These are phyloP conservation scores for Penicillium cataractarum DNA, from an alignment of 495 filamentous ascomycete species.

Conservation along the genomic window DNA sequence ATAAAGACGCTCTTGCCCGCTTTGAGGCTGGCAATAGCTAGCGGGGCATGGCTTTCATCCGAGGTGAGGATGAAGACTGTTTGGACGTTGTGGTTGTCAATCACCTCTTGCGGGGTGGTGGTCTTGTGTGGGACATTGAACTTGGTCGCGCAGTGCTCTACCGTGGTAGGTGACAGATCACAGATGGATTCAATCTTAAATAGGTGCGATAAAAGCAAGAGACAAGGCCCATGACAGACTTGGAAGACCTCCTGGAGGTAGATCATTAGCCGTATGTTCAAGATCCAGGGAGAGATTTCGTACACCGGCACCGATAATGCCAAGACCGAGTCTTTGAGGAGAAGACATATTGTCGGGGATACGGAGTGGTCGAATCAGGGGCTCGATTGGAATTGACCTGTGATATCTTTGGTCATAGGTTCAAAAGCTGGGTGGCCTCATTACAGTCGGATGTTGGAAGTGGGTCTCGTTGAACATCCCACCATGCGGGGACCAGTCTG, in stretches of 20 bases:
- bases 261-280: conserved; percentile 3
- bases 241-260: conserved; percentile 44
- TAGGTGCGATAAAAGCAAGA: conserved; percentile 40
- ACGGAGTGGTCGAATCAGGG: not conserved
- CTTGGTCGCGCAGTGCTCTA: conserved; percentile 33
- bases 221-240: conserved; percentile 49
- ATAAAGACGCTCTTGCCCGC: conserved; percentile 48
- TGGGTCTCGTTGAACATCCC: conserved; percentile 3
- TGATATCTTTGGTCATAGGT: not conserved
- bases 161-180: conserved; percentile 41
- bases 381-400: not conserved
- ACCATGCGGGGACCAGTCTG: conserved; percentile 2
- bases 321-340: conserved; percentile 25
- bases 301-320: conserved; percentile 46
- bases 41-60: conserved; percentile 47
- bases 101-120: conserved; percentile 30
- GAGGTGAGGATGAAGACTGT: conserved; percentile 46
- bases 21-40: conserved; percentile 39
- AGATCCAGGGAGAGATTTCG: not conserved
- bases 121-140: conserved; percentile 28
- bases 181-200: conserved; percentile 44
- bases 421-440: not conserved
- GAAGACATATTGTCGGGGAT: conserved; percentile 3
- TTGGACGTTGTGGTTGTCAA: conserved; percentile 42
- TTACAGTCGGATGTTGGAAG: not conserved